Evolutionary conservation across 2,329 filamentous ascomycete genomes (phyloP).

Genomic region (Pyricularia pennisetigena): DNA sequence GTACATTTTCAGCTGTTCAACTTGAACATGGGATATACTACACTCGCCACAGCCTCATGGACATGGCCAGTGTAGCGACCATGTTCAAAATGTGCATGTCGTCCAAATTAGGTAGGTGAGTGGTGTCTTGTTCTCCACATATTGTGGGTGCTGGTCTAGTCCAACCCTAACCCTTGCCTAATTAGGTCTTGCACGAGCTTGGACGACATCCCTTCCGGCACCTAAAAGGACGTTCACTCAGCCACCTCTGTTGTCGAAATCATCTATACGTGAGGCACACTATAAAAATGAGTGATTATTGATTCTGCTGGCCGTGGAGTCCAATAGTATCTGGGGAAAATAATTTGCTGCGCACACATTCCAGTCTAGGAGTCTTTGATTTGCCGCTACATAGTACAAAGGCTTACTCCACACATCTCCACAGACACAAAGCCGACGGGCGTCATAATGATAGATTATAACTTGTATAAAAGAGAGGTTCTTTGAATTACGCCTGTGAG

Average conservation of each 20-base stretch:
- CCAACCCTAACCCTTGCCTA: not conserved
- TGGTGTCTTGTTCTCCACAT: not conserved
- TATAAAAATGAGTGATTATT: too few relatives aligned
- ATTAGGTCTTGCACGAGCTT: not conserved
- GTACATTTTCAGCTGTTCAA: not conserved
- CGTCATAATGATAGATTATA: too few relatives aligned
- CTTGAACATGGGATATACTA: not conserved
- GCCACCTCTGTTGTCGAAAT: too few relatives aligned
- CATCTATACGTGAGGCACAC: too few relatives aligned
- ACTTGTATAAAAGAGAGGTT: too few relatives aligned
- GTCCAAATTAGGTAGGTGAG: not conserved
- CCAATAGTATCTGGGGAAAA: too few relatives aligned
- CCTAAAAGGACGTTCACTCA: not conserved
- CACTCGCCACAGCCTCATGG: not conserved
- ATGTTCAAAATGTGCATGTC: not conserved
- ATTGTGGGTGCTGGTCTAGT: not conserved
- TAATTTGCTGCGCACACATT: too few relatives aligned
- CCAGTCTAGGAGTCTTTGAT: too few relatives aligned
- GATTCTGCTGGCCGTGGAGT: too few relatives aligned
- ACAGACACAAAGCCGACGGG: too few relatives aligned
- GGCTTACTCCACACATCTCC: too few relatives aligned
- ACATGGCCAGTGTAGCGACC: not conserved
- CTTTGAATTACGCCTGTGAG: not conserved
- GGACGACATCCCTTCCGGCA: not conserved
- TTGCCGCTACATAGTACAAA: too few relatives aligned